Percentiles rank a stretch among this genome's conserved stretches.
Conservation (phyloP, 2,329 filamentous ascomycete genomes). For the Furcasterigmium furcatum region DNA sequence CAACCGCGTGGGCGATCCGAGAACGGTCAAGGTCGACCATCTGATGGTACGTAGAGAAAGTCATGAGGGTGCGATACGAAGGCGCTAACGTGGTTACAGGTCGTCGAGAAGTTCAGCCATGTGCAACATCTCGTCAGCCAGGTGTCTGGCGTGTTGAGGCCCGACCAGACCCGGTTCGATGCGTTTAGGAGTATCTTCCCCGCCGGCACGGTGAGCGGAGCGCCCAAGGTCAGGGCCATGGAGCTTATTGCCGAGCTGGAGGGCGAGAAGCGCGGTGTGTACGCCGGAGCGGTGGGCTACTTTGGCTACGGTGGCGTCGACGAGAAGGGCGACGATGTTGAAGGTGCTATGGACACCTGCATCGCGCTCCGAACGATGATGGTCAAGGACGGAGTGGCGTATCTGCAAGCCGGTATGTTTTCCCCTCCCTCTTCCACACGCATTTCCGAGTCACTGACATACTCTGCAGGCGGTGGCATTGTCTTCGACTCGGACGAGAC, state of each 20-base stretch:
- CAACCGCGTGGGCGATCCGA: constrained; percentile 90
- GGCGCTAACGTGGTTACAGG: not conserved
- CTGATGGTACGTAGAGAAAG: constrained; percentile 66
- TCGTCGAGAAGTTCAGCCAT: constrained; percentile 90
- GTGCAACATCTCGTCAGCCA: constrained; percentile 97
- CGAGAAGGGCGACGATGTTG: constrained; percentile 56
- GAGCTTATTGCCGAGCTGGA: constrained; percentile 94
- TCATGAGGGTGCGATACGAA: too few relatives aligned
- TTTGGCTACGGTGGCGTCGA: constrained; percentile 83
- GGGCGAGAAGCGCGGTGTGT: constrained; percentile 88
- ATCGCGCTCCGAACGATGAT: constrained; percentile 88
- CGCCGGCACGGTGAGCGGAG: constrained; percentile 90
- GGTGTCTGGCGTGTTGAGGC: constrained; percentile 84
- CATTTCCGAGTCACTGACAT: not conserved
- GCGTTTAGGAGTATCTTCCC: constrained; percentile 97
- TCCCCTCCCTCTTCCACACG: not conserved
- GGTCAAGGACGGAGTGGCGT: constrained; percentile 85
- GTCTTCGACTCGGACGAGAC: constrained; percentile 91
- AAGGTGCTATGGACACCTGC: constrained; percentile 89
- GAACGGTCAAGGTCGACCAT: constrained; percentile 85
- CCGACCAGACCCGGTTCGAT: constrained; percentile 85
- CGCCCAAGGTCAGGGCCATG: constrained; percentile 96
- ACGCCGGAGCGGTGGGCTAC: constrained; percentile 94
- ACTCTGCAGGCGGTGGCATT: constrained; percentile 71
- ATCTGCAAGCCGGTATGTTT: constrained; percentile 71